These are phyloP conservation scores for Geotrichum restrictum DNA, from an alignment of 1,139 yeast species.

Conservation along the genomic window DNA sequence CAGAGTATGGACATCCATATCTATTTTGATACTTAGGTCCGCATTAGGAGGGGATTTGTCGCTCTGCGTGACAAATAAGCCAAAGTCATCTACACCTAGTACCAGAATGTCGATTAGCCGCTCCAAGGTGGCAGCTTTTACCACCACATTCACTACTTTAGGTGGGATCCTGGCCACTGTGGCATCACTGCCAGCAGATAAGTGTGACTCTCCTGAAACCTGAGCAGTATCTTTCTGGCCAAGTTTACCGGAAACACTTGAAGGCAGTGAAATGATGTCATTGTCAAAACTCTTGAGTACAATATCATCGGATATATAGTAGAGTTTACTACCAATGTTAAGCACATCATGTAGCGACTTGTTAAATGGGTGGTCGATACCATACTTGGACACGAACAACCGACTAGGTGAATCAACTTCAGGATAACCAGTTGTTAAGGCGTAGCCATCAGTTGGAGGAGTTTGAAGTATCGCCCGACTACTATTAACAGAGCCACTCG, in stretches of 20 bases:
- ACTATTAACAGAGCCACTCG: slow-evolving; percentile 38
- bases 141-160: slow-evolving; percentile 42
- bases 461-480: neutral
- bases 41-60: slow-evolving; percentile 31
- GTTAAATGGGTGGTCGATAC: slow-evolving; percentile 46
- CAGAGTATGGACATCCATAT: slow-evolving; percentile 55
- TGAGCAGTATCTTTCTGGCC: neutral
- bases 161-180: neutral
- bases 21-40: slow-evolving; percentile 43
- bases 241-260: neutral
- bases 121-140: slow-evolving; percentile 59
- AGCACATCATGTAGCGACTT: slow-evolving; percentile 56
- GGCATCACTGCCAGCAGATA: neutral
- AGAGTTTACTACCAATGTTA: slow-evolving; percentile 53
- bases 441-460: slow-evolving; percentile 22
- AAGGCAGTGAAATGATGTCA: slow-evolving; percentile 18
- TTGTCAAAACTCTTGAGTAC: slow-evolving; percentile 52
- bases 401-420: slow-evolving; percentile 39
- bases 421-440: slow-evolving; percentile 37
- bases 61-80: slow-evolving; percentile 43
- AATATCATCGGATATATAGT: slow-evolving; percentile 50
- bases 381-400: slow-evolving; percentile 39
- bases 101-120: slow-evolving; percentile 60
- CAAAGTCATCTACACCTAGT: slow-evolving; percentile 56
- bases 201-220: neutral